Evolutionary conservation across 805 yeast species (phyloP).

Genomic region (Candida andamanensis): DNA sequence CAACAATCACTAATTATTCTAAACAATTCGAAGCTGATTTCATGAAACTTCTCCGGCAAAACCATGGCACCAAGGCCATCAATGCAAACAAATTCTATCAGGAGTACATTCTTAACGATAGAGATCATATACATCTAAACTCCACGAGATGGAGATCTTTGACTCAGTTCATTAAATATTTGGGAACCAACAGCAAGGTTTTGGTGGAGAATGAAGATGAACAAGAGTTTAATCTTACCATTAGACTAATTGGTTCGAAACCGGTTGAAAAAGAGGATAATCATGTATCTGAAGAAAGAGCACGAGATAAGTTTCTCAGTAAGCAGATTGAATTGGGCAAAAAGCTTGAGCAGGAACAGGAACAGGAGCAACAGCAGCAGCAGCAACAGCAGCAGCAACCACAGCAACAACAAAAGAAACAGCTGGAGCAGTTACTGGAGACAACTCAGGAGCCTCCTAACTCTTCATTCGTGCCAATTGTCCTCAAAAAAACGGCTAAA

Average conservation of each 20-base stretch:
- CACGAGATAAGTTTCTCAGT: conserved; percentile 24
- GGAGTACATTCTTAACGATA: conserved; percentile 71
- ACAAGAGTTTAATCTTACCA: conserved; percentile 26
- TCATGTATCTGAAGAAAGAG: conserved; percentile 4
- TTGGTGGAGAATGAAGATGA: conserved; percentile 34
- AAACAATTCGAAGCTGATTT: conserved; percentile 59
- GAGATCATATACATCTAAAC: conserved; percentile 84
- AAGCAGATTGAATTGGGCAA: conserved; percentile 49
- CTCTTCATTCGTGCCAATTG: too few species aligned
- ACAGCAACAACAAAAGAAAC: too few species aligned
- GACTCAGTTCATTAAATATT: conserved; percentile 57
- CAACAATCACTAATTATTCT: conserved; percentile 55
- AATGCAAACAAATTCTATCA: conserved; percentile 86
- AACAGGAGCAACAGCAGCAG: too few species aligned
- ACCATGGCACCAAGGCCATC: conserved; percentile 78
- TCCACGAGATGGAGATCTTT: conserved; percentile 77
- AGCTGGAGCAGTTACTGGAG: too few species aligned
- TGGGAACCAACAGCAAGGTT: conserved; percentile 55
- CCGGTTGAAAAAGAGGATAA: neutral
- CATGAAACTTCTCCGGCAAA: conserved; percentile 50
- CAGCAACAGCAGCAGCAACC: conserved; percentile 1
- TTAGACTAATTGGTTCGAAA: conserved; percentile 22
- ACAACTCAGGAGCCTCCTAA: too few species aligned
- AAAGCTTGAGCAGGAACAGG: neutral
- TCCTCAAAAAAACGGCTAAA: conserved; percentile 2